phyloP scores from a whole-genome alignment of 768 basidiomycete genomes.

The Mycena vulgaris region DNA sequence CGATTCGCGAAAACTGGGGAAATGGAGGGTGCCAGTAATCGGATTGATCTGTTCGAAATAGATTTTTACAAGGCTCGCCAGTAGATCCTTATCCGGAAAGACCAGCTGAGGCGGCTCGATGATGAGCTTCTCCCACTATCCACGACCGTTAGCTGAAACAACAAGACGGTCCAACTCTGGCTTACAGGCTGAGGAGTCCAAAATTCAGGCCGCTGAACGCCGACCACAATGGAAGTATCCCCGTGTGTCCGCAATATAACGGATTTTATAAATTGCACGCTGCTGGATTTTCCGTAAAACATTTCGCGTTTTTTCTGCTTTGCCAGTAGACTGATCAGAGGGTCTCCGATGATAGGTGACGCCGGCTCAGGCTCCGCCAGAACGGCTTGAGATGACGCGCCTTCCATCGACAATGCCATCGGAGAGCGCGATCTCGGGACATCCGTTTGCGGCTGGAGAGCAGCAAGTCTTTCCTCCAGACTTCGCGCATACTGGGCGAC shows the following conservation, averaged over 20 bases:
- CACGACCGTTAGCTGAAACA: neutral
- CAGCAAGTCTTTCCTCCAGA: constrained; percentile 2
- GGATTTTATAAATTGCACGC: constrained; percentile 11
- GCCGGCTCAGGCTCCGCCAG: neutral
- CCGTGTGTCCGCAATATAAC: constrained; percentile 14
- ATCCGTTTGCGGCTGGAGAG: neutral
- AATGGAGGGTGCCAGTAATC: constrained; percentile 74
- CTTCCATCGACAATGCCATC: neutral
- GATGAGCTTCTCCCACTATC: constrained; percentile 55
- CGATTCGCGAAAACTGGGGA: constrained; percentile 70
- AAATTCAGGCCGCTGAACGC: constrained; percentile 35
- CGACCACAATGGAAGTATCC: neutral
- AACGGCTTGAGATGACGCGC: neutral
- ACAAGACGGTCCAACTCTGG: neutral
- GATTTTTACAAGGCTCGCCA: constrained; percentile 63
- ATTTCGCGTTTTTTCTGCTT: neutral
- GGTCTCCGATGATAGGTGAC: constrained; percentile 19
- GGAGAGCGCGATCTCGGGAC: neutral
- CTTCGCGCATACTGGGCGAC: constrained; percentile 28
- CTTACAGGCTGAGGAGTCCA: constrained; percentile 32
- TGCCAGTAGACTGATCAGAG: neutral
- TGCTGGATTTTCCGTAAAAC: constrained; percentile 23
- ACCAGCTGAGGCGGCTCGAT: constrained; percentile 41
- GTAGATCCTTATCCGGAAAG: constrained; percentile 67
- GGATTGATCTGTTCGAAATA: constrained; percentile 72